Base-by-base conservation (phyloP, 2,329 filamentous ascomycete genomes). In the Aspergillus sp. region DNA sequence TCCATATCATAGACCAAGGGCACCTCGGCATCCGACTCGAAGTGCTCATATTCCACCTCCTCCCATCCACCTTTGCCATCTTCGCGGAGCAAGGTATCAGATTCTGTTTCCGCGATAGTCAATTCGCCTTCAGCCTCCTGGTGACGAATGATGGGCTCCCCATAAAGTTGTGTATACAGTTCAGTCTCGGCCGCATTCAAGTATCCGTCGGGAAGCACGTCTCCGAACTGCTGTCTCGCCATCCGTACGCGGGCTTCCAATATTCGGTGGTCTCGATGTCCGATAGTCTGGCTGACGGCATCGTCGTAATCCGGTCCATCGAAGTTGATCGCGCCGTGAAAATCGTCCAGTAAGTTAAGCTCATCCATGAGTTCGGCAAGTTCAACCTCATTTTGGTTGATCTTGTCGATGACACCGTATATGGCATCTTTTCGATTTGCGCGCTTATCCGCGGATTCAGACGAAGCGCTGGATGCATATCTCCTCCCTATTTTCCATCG, bases 121-220 rank as follows among this genome's bases (percentile, higher is more conserved):
- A 63, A 46, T 5, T 68, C 63, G 36, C 70, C 55, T 4, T 63
- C 46, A 6, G 36, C 19, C 5, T 58, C 60, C 38, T 59, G 65
- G 46, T 70, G 50, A 10, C 46, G 52, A 7, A 66, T 47, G 1
- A 89, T 68, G 2, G 91, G 90, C 31, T 86, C 78, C 1, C 92
- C 93, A 68, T 94, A 97, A 14, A 96, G 74, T 58, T 91, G 81
- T 65, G 88, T 85, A 70, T 96, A 96, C 1, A 96, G 75, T 45
- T 75, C 76, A 63, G 88, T 86, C 69, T 96, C 91, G 49, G 88
- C 82, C 1, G 80, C 78, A 31, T 78, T 85, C 47, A 97, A 71
- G 61, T 89, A 84, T 31, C 81, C 85, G 29, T 84, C 82, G 0
- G 92, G 92, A 20, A 97, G 72, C 0, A 81, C 86, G 64, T 94